Evolutionary conservation across 331 rosid species (phyloP).

Genomic region (Quercus tomentella): DNA sequence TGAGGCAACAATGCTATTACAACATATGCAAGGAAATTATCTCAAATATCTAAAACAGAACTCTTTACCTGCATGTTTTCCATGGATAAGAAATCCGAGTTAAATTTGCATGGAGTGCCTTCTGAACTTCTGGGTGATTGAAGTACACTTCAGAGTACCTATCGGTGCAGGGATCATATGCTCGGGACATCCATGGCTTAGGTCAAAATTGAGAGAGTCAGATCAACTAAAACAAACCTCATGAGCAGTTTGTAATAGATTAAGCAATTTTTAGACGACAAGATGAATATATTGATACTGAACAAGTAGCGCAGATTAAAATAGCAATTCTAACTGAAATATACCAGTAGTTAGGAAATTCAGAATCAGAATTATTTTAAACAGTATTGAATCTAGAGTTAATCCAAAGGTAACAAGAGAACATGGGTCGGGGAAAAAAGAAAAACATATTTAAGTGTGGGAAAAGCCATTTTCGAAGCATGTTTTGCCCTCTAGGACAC

Average conservation of each 20-base stretch:
- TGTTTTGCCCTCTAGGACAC: not conserved
- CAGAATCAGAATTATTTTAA: not conserved
- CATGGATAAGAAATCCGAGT: constrained; percentile 72
- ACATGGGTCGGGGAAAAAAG: not conserved
- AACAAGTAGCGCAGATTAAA: not conserved
- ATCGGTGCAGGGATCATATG: constrained; percentile 87
- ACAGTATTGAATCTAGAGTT: not conserved
- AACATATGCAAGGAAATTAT: constrained; percentile 3
- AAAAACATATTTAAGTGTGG: not conserved
- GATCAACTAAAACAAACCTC: constrained; percentile 16
- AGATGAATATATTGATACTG: not conserved
- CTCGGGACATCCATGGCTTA: constrained; percentile 95
- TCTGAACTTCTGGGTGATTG: constrained; percentile 88
- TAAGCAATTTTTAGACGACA: not conserved
- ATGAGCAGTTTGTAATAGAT: not conserved
- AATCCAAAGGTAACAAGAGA: not conserved
- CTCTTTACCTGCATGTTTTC: constrained; percentile 76
- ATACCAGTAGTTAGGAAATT: not conserved
- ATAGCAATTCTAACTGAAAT: not conserved
- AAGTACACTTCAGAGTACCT: constrained; percentile 70
- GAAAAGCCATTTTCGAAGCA: not conserved
- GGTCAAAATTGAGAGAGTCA: constrained; percentile 16
- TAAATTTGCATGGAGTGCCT: constrained; percentile 88
- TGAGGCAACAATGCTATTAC: constrained; percentile 2
- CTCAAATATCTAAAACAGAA: constrained; percentile 9